Evolutionary conservation across 257 asterid genomes (phyloP).

Genomic region (Jacaranda copaia): DNA sequence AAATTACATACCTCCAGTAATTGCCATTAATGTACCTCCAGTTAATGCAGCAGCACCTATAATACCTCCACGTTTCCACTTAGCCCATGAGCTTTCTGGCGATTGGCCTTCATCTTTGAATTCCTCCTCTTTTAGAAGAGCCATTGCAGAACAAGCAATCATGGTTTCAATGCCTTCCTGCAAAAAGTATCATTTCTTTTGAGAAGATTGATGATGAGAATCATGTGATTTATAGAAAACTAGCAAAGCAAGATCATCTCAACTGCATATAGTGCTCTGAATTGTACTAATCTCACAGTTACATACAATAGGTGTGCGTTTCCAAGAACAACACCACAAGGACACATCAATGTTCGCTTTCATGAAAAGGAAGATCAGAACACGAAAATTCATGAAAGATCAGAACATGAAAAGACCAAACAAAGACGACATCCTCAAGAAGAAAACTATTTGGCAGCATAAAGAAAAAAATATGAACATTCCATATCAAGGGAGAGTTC

Average conservation of each 20-base stretch:
- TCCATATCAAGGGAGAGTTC: too few species aligned
- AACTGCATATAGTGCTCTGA: constrained; percentile 12
- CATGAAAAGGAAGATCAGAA: too few species aligned
- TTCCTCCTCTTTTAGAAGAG: constrained; percentile 75
- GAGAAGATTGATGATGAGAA: constrained; percentile 4
- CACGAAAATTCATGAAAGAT: too few species aligned
- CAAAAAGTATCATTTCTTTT: constrained; percentile 19
- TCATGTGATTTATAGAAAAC: not conserved
- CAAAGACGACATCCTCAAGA: too few species aligned
- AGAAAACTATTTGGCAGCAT: too few species aligned
- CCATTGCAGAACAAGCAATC: constrained; percentile 96
- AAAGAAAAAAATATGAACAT: too few species aligned
- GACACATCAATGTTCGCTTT: not conserved
- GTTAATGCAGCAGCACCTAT: constrained; percentile 99
- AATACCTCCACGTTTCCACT: constrained; percentile 96
- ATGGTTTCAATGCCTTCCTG: constrained; percentile 94
- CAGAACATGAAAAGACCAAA: too few species aligned
- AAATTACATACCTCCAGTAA: constrained; percentile 78
- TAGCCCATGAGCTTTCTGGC: constrained; percentile 66
- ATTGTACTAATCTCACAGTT: not conserved
- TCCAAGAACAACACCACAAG: not conserved
- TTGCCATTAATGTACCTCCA: constrained; percentile 96
- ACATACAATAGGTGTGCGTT: not conserved
- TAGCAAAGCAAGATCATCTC: constrained; percentile 25
- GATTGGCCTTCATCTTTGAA: constrained; percentile 59